Evolutionary conservation across 1,139 yeast species (phyloP).

Genomic region (Taiozyma sp.): DNA sequence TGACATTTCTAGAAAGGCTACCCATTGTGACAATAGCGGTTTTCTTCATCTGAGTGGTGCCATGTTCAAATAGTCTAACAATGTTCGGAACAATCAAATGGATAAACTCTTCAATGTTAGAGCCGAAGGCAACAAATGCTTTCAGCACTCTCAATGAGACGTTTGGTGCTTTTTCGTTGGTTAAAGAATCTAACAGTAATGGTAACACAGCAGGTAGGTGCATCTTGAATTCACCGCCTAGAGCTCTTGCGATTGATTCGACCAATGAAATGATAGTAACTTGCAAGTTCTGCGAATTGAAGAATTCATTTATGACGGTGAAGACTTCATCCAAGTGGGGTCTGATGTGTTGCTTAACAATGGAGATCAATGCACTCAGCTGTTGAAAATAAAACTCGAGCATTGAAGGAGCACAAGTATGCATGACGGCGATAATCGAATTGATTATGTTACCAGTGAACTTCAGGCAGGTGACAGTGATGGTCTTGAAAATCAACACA

Average conservation of each 20-base stretch:
- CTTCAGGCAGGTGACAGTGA: constrained; percentile 85
- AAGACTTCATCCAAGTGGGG: constrained; percentile 80
- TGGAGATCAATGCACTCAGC: constrained; percentile 69
- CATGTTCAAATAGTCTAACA: constrained; percentile 74
- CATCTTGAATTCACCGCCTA: constrained; percentile 89
- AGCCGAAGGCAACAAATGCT: constrained; percentile 86
- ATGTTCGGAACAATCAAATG: constrained; percentile 84
- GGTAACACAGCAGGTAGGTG: constrained; percentile 78
- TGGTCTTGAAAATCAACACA: constrained; percentile 82
- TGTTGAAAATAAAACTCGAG: constrained; percentile 90
- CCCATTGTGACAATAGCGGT: constrained; percentile 87
- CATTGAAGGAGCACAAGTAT: constrained; percentile 75
- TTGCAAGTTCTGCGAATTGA: constrained; percentile 63
- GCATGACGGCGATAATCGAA: constrained; percentile 82
- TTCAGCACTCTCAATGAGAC: constrained; percentile 76
- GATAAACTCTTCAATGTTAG: constrained; percentile 82
- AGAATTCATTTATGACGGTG: constrained; percentile 70
- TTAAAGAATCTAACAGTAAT: constrained; percentile 70
- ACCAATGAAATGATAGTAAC: constrained; percentile 75
- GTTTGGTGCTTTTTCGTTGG: constrained; percentile 65
- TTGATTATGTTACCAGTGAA: constrained; percentile 86
- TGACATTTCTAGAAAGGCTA: constrained; percentile 67
- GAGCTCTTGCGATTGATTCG: constrained; percentile 79
- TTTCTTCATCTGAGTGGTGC: constrained; percentile 51
- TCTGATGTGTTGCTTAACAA: constrained; percentile 87